Conservation (phyloP, 305 asterid genomes). For the Euphrasia arctica region DNA sequence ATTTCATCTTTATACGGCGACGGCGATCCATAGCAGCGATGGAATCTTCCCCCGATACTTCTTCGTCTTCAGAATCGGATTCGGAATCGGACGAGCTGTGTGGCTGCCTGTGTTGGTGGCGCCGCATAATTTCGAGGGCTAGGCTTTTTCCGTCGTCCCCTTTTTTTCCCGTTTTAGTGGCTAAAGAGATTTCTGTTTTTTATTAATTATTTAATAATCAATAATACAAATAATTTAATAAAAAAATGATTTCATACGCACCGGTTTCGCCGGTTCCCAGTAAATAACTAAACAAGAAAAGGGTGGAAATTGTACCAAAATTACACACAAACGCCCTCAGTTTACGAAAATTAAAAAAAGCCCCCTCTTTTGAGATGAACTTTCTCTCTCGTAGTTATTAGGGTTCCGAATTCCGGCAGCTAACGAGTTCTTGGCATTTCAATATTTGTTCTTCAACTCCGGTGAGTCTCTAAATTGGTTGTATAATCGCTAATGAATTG, state of each 20-base stretch:
- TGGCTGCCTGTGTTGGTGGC: conserved; percentile 36
- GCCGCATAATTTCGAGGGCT: conserved; percentile 32
- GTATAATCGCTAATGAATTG: neutral
- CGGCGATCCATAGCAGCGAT: conserved; percentile 31
- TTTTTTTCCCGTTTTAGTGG: too few relatives aligned
- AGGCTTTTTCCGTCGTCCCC: neutral
- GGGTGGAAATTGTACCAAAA: neutral
- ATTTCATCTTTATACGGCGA: conserved; percentile 46
- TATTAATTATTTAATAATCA: too few relatives aligned
- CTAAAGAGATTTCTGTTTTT: too few relatives aligned
- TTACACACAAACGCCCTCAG: neutral
- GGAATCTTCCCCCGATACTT: conserved; percentile 29
- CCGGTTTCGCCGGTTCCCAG: neutral
- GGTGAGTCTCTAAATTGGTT: conserved; percentile 26
- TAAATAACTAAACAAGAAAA: neutral
- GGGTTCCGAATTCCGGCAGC: conserved; percentile 39
- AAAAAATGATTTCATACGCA: neutral
- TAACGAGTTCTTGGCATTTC: conserved; percentile 11
- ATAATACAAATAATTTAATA: too few relatives aligned
- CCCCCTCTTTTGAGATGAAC: neutral
- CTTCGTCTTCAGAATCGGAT: conserved; percentile 32
- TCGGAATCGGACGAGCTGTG: conserved; percentile 44
- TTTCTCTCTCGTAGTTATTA: conserved; percentile 29
- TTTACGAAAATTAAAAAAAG: neutral
- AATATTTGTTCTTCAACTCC: conserved; percentile 21